Evolutionary conservation across 495 filamentous ascomycete species (phyloP).

Genomic region (Penicillium parvum): DNA sequence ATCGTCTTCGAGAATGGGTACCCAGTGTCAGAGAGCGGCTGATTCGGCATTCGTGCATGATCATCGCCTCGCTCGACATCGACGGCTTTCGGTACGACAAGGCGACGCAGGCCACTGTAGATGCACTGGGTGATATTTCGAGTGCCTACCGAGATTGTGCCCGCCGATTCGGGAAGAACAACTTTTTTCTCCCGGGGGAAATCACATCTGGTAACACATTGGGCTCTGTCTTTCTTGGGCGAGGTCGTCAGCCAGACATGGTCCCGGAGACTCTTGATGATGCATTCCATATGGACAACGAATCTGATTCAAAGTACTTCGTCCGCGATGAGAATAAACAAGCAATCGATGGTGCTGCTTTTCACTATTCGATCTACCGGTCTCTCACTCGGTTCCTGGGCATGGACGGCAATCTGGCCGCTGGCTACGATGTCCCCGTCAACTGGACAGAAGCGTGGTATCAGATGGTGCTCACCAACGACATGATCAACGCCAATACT

Average conservation of each 20-base stretch:
- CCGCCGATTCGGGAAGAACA: constrained; percentile 50
- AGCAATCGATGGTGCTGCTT: constrained; percentile 63
- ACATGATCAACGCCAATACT: constrained; percentile 61
- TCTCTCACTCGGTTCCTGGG: constrained; percentile 63
- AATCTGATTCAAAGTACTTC: constrained; percentile 44
- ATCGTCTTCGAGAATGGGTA: constrained; percentile 68
- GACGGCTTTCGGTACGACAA: constrained; percentile 71
- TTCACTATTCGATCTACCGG: constrained; percentile 70
- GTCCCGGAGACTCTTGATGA: constrained; percentile 42
- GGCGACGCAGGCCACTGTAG: constrained; percentile 60
- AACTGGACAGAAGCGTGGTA: constrained; percentile 63
- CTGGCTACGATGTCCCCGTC: constrained; percentile 55
- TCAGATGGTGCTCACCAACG: constrained; percentile 58
- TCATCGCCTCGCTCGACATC: constrained; percentile 60
- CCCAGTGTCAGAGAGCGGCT: constrained; percentile 56
- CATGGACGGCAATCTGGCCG: constrained; percentile 57
- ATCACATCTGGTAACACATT: constrained; percentile 61
- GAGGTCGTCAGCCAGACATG: constrained; percentile 56
- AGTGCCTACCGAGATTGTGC: constrained; percentile 54
- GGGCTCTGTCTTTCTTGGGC: constrained; percentile 62
- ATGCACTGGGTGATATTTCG: constrained; percentile 57
- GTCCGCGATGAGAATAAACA: constrained; percentile 52
- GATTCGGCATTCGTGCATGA: constrained; percentile 61
- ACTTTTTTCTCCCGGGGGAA: constrained; percentile 64
- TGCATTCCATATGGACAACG: constrained; percentile 44